Evolutionary conservation across 2,329 filamentous ascomycete species (phyloP).

Genomic region (Apiospora hydei): DNA sequence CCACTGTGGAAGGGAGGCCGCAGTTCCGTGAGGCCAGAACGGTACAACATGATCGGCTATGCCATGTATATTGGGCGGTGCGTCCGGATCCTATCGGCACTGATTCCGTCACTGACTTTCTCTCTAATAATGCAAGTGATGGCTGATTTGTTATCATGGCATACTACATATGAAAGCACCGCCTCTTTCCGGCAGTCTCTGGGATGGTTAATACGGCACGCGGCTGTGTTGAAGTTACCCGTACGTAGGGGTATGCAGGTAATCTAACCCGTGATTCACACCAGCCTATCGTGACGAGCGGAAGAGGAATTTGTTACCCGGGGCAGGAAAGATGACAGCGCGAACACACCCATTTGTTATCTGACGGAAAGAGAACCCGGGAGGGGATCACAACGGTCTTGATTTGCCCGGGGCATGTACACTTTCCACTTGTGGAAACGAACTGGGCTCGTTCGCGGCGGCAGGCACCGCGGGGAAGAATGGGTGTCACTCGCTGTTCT

Average conservation of each 20-base stretch:
- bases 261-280: background rate
- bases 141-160: constrained; percentile 13
- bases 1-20: background rate
- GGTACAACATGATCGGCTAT: constrained; percentile 7
- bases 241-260: background rate
- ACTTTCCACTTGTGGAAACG: background rate
- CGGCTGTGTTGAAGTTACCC: background rate
- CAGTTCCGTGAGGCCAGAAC: background rate
- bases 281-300: background rate
- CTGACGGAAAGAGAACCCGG: background rate
- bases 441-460: background rate
- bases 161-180: background rate
- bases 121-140: background rate
- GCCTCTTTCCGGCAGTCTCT: background rate
- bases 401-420: background rate
- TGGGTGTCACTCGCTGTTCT: background rate
- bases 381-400: background rate
- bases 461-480: background rate
- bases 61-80: constrained; percentile 4
- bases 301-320: background rate
- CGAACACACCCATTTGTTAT: too few relatives aligned
- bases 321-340: background rate
- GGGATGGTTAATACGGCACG: background rate
- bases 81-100: background rate
- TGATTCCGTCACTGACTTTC: background rate